phyloP scores from a whole-genome alignment of 148 eudicot species.

The Vaccinium myrtillus region DNA sequence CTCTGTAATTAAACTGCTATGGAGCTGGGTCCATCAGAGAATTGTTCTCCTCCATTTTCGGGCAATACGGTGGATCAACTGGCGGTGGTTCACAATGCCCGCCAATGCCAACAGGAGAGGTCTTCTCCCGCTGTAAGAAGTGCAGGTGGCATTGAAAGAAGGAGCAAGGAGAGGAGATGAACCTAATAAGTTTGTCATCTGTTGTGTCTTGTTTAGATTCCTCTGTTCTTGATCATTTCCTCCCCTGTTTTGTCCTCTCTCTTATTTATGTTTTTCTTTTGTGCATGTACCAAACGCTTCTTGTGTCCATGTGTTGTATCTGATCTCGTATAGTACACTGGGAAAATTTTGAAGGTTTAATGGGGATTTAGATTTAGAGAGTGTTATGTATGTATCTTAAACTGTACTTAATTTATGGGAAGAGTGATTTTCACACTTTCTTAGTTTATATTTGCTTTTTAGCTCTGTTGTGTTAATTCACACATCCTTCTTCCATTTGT shows the following conservation, averaged over 20 bases:
- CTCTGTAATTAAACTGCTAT: neutral
- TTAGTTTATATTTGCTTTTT: too few relatives aligned
- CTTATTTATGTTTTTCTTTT: too few relatives aligned
- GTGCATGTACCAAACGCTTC: neutral
- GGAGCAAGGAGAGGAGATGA: neutral
- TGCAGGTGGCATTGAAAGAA: too few relatives aligned
- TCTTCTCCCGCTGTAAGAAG: too few relatives aligned
- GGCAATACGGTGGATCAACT: neutral
- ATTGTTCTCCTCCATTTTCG: neutral
- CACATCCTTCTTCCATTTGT: too few relatives aligned
- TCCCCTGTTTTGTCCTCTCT: neutral
- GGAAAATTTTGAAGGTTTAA: too few relatives aligned
- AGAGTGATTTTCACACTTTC: too few relatives aligned
- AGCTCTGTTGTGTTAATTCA: too few relatives aligned
- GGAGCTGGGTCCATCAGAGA: neutral
- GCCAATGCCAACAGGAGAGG: neutral
- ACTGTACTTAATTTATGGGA: too few relatives aligned
- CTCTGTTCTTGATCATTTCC: neutral
- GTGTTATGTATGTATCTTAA: too few relatives aligned
- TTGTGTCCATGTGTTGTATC: neutral
- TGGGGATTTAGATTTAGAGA: too few relatives aligned
- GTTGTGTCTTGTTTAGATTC: neutral
- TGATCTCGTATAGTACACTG: too few relatives aligned
- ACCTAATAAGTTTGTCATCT: neutral
- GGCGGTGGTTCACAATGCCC: neutral